Evolutionary conservation across 306 rosid species (phyloP).

Genomic region (Begonia peltatifolia): DNA sequence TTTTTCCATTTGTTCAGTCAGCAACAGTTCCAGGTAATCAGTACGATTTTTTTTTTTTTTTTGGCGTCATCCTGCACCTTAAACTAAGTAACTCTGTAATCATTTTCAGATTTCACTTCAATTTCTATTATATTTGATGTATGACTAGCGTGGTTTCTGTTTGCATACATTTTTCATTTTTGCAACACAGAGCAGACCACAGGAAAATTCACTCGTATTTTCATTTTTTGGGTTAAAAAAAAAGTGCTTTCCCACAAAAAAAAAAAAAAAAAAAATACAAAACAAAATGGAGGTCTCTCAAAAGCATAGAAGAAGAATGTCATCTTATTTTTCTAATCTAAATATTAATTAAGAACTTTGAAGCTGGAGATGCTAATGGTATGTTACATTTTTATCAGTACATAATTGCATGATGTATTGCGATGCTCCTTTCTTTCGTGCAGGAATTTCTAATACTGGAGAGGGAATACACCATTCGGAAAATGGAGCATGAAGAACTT

Average conservation of each 20-base stretch:
- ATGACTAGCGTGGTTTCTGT: background rate
- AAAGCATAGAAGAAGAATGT: background rate
- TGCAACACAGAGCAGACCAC: too few relatives aligned
- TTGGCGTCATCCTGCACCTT: conserved; percentile 7
- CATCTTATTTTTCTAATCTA: background rate
- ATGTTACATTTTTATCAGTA: too few relatives aligned
- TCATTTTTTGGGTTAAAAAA: too few relatives aligned
- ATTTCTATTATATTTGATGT: background rate
- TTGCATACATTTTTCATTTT: background rate
- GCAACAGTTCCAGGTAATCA: conserved; percentile 69
- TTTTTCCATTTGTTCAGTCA: conserved; percentile 76
- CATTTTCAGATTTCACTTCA: background rate
- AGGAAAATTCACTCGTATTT: too few relatives aligned
- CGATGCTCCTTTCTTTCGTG: conserved; percentile 1
- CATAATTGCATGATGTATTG: too few relatives aligned
- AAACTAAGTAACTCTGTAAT: background rate
- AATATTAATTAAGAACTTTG: background rate
- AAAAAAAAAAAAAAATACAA: too few relatives aligned
- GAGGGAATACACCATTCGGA: conserved; percentile 10
- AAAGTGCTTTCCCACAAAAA: too few relatives aligned
- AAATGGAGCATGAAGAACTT: conserved; percentile 10
- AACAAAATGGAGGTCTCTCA: background rate
- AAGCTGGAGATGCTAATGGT: background rate
- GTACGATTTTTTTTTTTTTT: conserved; percentile 4
- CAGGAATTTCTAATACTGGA: conserved; percentile 15